Evolutionary conservation across 768 basidiomycete species (phyloP).

Genomic region (Pleurotus giganteus): DNA sequence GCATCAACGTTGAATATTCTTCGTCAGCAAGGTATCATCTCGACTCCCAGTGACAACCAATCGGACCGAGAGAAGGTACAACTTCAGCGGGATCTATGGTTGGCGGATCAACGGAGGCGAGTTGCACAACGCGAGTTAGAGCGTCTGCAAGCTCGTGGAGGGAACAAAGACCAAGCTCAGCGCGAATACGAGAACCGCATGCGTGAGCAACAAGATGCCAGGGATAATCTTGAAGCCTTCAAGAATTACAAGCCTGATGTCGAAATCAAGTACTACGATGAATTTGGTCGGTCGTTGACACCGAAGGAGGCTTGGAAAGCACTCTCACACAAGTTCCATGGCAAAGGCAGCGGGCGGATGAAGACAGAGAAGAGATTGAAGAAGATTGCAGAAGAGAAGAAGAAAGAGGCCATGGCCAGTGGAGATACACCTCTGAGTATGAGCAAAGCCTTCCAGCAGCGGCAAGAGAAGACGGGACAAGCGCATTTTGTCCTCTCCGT

Average conservation of each 20-base stretch:
- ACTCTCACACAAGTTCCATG: constrained; percentile 96
- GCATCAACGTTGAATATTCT: constrained; percentile 87
- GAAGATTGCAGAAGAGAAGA: constrained; percentile 97
- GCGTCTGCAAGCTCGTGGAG: constrained; percentile 69
- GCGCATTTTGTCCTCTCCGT: constrained; percentile 96
- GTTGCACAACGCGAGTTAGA: constrained; percentile 82
- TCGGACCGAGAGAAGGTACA: constrained; percentile 79
- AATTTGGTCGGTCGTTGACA: constrained; percentile 84
- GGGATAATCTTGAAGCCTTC: constrained; percentile 77
- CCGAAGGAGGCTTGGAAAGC: constrained; percentile 99
- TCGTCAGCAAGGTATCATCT: constrained; percentile 87
- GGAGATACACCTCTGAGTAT: constrained; percentile 96
- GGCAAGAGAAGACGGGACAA: constrained; percentile 92
- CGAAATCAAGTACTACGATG: constrained; percentile 95
- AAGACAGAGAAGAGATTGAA: constrained; percentile 96
- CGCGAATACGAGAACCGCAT: constrained; percentile 93
- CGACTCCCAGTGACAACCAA: constrained; percentile 60
- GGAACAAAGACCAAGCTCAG: constrained; percentile 87
- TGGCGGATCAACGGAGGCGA: constrained; percentile 78
- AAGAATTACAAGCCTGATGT: constrained; percentile 96
- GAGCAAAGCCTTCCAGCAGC: constrained; percentile 88
- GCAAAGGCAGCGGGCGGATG: constrained; percentile 94
- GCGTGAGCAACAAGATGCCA: constrained; percentile 89
- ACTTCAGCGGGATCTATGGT: constrained; percentile 84
- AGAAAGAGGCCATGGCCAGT: constrained; percentile 89